Evolutionary conservation across 371 early-diverging fungal genomes (phyloP), one percentile per base, ranked within the genome.

Genomic region (Syncephalastrum racemosum): DNA sequence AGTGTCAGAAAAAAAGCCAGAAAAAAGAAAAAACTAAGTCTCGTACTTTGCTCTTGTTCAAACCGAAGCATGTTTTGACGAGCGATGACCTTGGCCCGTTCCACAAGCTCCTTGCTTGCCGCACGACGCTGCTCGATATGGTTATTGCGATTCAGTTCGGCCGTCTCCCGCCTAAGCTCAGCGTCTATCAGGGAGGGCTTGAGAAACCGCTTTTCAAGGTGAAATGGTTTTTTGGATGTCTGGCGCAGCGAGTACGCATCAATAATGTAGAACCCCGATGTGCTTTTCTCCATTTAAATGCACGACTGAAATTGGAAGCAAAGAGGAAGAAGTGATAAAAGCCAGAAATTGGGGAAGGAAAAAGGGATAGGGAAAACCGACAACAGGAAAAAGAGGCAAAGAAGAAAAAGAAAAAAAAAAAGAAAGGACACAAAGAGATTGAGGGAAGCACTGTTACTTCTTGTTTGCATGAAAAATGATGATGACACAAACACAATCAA

Each of bases 11-110:
- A 23, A 42, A 15, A 52, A 22, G 14, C 16, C 2, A 15, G 31
- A 46, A 39, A 40, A 48, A 23, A 25, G 10, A 15, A 39, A 24
- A 40, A 15, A 36, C 27, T 3, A 51, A 12, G 31, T 8, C 4
- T 2, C 18, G 48, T 63, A 64, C 68, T 64, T 54, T 66, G 66
- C 23, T 63, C 54, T 20, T 63, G 63, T 51, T 66, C 56, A 49
- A 42, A 56, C 2, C 57, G 59, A 24, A 58, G 50, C 18, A 58
- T 60, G 40, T 73, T 68, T 43, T 73, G 69, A 39, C 60, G 63
- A 16, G 68, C 77, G 20, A 69, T 66, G 6, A 58, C 36, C 42
- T 77, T 77, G 12, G 77, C 77, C 19, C 73, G 61, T 51, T 77
- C 77, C 4, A 77, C 71, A 12, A 62, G 52, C 43, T 73, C 66